These are phyloP conservation scores for Arthrobotrys megalospora DNA, from an alignment of 2,329 filamentous ascomycete species.

Conservation along the genomic window DNA sequence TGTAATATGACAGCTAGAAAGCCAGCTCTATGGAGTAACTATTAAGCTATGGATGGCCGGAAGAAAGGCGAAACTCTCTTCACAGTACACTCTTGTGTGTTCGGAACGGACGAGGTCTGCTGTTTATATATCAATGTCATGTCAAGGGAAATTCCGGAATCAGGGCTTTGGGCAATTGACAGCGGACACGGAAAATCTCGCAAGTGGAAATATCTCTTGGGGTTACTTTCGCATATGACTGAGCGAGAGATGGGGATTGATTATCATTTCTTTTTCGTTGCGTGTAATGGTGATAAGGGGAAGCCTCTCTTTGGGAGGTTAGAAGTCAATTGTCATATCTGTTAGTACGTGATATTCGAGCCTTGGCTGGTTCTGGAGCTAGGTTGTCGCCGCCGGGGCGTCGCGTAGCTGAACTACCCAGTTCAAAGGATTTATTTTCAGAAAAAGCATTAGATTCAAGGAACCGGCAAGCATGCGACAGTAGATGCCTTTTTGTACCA, in stretches of 20 bases:
- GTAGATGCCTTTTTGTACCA: constrained; percentile 39
- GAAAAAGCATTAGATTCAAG: constrained; percentile 18
- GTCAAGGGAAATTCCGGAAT: constrained; percentile 35
- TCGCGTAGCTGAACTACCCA: constrained; percentile 6
- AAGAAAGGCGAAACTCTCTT: constrained; percentile 32
- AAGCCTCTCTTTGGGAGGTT: not conserved
- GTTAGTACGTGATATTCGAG: constrained; percentile 53
- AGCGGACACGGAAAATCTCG: constrained; percentile 33
- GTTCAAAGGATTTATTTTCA: constrained; percentile 16
- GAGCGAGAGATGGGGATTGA: constrained; percentile 1
- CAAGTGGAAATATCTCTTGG: constrained; percentile 28
- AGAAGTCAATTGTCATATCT: constrained; percentile 57
- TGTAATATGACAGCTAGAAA: constrained; percentile 1
- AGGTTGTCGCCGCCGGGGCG: constrained; percentile 10
- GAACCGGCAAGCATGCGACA: constrained; percentile 23
- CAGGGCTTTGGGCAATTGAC: constrained; percentile 34
- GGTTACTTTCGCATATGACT: constrained; percentile 20
- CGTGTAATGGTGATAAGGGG: constrained; percentile 38
- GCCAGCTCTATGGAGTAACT: not conserved
- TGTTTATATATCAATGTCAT: constrained; percentile 57
- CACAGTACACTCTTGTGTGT: constrained; percentile 10
- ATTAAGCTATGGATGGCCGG: constrained; percentile 19
- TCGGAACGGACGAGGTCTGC: constrained; percentile 53
- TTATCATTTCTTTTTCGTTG: constrained; percentile 48
- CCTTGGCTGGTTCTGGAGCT: constrained; percentile 15